These are phyloP conservation scores for Sutorius eximius DNA, from an alignment of 1,284 basidiomycete genomes.

Conservation along the genomic window DNA sequence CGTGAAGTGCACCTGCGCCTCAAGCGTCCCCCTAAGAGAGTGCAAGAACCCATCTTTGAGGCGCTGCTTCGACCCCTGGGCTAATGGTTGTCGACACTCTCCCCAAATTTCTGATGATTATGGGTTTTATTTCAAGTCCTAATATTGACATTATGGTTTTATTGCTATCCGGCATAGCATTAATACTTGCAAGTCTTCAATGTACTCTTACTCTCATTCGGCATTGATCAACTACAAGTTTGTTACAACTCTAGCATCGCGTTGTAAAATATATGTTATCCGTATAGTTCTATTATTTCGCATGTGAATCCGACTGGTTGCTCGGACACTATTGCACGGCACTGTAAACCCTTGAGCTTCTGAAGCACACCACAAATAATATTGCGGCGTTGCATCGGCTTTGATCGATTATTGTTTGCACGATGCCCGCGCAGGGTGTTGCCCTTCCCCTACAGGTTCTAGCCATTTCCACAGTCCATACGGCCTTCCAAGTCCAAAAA, in stretches of 20 bases:
- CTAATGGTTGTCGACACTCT: not conserved
- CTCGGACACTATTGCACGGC: constrained; percentile 1
- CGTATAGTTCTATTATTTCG: not conserved
- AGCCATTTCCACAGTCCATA: not conserved
- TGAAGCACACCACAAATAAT: not conserved
- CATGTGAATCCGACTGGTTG: not conserved
- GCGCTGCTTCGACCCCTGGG: not conserved
- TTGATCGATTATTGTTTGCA: constrained; percentile 22
- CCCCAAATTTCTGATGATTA: not conserved
- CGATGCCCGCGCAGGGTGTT: constrained; percentile 6
- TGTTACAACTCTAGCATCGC: not conserved
- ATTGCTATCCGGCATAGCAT: not conserved
- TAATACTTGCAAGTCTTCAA: not conserved
- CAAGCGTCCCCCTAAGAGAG: constrained; percentile 9
- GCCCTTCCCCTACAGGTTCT: not conserved
- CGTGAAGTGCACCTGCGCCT: constrained; percentile 20
- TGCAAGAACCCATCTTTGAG: not conserved
- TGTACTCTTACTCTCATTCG: not conserved
- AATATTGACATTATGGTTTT: not conserved
- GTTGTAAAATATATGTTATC: not conserved
- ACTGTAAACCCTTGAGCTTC: not conserved
- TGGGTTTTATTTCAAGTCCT: no score
- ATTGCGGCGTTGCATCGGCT: constrained; percentile 23
- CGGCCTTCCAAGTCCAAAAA: not conserved
- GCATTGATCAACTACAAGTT: not conserved